A percentile compares a stretch with the other conserved stretches of the same genome.
These are phyloP conservation scores for Boletus vinaceobasis DNA, from an alignment of 768 basidiomycete genomes.

Conservation along the genomic window DNA sequence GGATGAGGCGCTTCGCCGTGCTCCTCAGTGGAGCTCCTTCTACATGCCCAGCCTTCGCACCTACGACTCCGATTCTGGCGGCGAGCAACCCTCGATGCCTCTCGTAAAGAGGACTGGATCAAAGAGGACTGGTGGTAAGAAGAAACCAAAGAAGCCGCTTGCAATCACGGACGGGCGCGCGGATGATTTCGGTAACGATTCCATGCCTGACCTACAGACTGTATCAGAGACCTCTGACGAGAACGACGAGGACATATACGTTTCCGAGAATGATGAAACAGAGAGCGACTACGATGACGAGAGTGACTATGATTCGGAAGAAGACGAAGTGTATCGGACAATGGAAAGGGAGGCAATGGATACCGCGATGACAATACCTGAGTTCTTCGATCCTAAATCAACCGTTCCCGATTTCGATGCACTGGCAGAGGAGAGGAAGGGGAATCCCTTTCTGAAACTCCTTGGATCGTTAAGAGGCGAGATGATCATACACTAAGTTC, in stretches of 20 bases:
- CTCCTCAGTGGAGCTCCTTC: conserved; percentile 59
- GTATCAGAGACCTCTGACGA: conserved; percentile 59
- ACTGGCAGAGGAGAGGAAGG: conserved; percentile 50
- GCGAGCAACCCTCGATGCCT: conserved; percentile 17
- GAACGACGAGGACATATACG: conserved; percentile 33
- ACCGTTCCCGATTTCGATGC: conserved; percentile 43
- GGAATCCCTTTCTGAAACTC: conserved; percentile 76
- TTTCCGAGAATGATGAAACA: conserved; percentile 32
- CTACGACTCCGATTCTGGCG: conserved; percentile 24
- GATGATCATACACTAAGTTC: neutral
- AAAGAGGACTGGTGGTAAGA: conserved; percentile 18
- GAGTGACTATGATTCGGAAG: conserved; percentile 59
- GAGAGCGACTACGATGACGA: conserved; percentile 38
- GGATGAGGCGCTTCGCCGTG: conserved; percentile 44
- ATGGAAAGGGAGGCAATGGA: conserved; percentile 73
- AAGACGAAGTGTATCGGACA: conserved; percentile 63
- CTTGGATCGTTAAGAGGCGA: conserved; percentile 71
- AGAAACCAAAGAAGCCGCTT: conserved; percentile 40
- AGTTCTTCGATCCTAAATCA: conserved; percentile 53
- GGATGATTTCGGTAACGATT: conserved; percentile 43
- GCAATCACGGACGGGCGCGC: conserved; percentile 46
- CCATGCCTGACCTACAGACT: conserved; percentile 67
- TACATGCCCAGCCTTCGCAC: conserved; percentile 26
- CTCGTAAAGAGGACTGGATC: conserved; percentile 11
- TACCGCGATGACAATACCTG: conserved; percentile 50